A percentile compares a stretch with the other conserved stretches of the same genome.
These are phyloP conservation scores for Papilionanthe hybrid DNA, from an alignment of 116 monocot genomes.

Conservation along the genomic window DNA sequence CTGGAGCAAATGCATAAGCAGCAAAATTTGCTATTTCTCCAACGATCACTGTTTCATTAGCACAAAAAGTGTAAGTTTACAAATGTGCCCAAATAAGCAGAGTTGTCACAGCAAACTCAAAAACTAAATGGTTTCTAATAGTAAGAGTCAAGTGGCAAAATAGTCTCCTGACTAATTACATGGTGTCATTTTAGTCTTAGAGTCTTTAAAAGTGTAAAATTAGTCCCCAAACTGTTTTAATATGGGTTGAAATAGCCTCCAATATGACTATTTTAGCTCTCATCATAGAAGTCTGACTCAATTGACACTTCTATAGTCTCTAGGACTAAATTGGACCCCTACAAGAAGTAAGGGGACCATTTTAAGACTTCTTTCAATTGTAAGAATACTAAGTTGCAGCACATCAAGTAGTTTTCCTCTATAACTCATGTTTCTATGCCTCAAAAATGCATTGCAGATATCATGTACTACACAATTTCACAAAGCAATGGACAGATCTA, in stretches of 20 bases:
- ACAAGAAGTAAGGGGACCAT: no score
- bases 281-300: no score
- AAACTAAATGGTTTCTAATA: not conserved
- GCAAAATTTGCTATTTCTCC: conserved; percentile 94
- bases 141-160: not conserved
- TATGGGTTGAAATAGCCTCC: no score
- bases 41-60: conserved; percentile 58
- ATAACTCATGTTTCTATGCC: not conserved
- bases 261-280: no score
- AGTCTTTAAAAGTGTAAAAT: no score
- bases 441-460: not conserved
- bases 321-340: no score
- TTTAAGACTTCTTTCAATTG: no score
- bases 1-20: conserved; percentile 94
- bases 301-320: no score
- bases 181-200: no score
- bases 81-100: not conserved
- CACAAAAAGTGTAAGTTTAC: conserved; percentile 7
- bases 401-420: not conserved
- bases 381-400: not conserved
- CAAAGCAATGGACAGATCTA: not conserved
- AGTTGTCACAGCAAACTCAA: not conserved
- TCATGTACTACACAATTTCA: not conserved
- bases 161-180: no score
- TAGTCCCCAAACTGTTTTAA: no score